A percentile compares a stretch with the other conserved stretches of the same genome.
phyloP scores from a whole-genome alignment of 345 rosid species.

The Ricinus communis region DNA sequence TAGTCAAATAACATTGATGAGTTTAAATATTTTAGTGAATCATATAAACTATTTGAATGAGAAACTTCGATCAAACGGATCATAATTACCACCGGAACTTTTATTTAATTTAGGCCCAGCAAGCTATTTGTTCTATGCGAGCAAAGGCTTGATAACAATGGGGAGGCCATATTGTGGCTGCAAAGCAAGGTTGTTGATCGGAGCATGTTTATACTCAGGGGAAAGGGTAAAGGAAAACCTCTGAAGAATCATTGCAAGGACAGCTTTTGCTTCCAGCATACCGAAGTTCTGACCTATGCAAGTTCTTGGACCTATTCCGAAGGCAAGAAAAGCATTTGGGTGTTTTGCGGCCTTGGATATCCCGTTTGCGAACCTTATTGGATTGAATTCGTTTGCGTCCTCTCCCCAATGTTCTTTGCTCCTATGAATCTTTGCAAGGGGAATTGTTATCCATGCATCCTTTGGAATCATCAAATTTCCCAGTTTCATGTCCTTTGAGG shows the following conservation, averaged over 20 bases:
- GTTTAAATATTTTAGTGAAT: no score
- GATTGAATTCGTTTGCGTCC: constrained; percentile 77
- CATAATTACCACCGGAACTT: no score
- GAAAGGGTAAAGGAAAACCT: constrained; percentile 62
- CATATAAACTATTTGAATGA: no score
- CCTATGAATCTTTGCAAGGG: constrained; percentile 76
- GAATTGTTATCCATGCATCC: constrained; percentile 64
- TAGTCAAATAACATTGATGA: no score
- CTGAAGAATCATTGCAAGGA: constrained; percentile 61
- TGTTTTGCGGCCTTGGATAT: constrained; percentile 73
- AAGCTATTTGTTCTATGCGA: no score
- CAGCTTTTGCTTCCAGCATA: constrained; percentile 67
- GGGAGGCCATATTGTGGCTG: constrained; percentile 87
- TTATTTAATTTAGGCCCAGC: no score
- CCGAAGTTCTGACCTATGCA: constrained; percentile 89
- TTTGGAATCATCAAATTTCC: constrained; percentile 76
- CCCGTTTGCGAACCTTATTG: constrained; percentile 64
- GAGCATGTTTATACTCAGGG: constrained; percentile 73
- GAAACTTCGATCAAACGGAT: no score
- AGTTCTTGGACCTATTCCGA: constrained; percentile 68
- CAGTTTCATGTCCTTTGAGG: constrained; percentile 42
- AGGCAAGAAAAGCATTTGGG: constrained; percentile 68
- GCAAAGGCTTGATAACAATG: constrained; percentile 27
- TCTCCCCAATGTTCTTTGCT: constrained; percentile 72
- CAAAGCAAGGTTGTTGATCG: constrained; percentile 62